Evolutionary conservation across 179 eudicot genomes (phyloP), one percentile per base, ranked within the genome.

Genomic region (Pouteria campechiana): DNA sequence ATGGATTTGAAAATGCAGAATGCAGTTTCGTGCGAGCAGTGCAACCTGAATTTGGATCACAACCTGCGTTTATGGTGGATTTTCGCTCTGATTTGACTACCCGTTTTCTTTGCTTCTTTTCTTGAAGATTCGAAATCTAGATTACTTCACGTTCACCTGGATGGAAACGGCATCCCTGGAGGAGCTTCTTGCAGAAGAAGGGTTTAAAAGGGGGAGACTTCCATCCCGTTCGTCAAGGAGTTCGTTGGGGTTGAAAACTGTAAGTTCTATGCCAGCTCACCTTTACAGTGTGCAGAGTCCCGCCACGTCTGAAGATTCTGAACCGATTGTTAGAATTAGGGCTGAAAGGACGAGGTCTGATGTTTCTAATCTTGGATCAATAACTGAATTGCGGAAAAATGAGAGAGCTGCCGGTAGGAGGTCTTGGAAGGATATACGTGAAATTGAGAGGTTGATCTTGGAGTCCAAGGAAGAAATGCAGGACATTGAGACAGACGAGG

Each of bases 141-240:
- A 28, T 5, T n/a, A n/a, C n/a, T n/a, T n/a, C n/a, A n/a, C n/a
- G n/a, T n/a, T n/a, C n/a, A 46, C 35, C 24, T 30, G 17, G 37
- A 52, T 7, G 34, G 19, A 52, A 40, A 73, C 68, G 75, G 67
- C 75, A 22, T 69, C 75, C 4, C 21, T 73, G 46, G 72, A 69
- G 50, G 72, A 73, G 35, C 72, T 73, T 44, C 67, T 73, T 29
- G 67, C 69, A 5, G 32, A 58, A 44, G 79, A 73, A 47, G 79
- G 79, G 3, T 73, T 73, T 32, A 73, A 37, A 33, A 37, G 63
- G 53, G 53, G 57, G 28, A 65, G 36, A 25, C n/a, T n/a, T 32
- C 55, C 11, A 73, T 60, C 34, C 27, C 39, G 23, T 43, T 42
- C 37, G n/a, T n/a, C 40, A 5, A 57, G 58, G 44, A 17, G 35